Evolutionary conservation across 495 filamentous ascomycete species (phyloP).

Genomic region (Penicillium egyptiacum): DNA sequence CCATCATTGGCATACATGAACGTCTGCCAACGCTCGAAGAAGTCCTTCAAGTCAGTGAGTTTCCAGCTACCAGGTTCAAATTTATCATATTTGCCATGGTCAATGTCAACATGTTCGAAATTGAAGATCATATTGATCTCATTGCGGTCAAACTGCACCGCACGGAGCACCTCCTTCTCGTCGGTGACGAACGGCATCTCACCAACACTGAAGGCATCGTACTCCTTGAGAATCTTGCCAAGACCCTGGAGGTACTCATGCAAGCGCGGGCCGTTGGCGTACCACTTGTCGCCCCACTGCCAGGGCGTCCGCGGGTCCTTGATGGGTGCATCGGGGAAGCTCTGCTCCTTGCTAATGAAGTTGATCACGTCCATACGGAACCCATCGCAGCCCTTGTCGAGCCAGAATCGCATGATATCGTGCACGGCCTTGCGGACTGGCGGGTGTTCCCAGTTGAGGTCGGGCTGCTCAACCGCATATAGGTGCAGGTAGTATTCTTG

Average conservation of each 20-base stretch:
- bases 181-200: constrained; percentile 65
- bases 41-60: constrained; percentile 56
- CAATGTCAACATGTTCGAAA: constrained; percentile 64
- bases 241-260: constrained; percentile 66
- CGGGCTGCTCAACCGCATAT: constrained; percentile 64
- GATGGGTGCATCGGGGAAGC: constrained; percentile 61
- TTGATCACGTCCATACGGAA: constrained; percentile 72
- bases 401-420: constrained; percentile 70
- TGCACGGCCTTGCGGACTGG: constrained; percentile 63
- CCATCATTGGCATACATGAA: constrained; percentile 68
- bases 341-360: constrained; percentile 62
- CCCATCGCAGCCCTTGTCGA: constrained; percentile 64
- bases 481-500: constrained; percentile 72
- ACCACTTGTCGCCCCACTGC: constrained; percentile 57
- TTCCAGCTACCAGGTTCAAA: constrained; percentile 53
- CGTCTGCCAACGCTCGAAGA: constrained; percentile 63
- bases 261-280: constrained; percentile 63
- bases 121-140: constrained; percentile 78
- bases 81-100: constrained; percentile 52
- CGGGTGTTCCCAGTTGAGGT: constrained; percentile 73
- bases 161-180: constrained; percentile 58
- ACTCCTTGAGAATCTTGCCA: constrained; percentile 63
- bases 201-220: constrained; percentile 69
- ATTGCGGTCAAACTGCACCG: constrained; percentile 55
- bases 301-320: constrained; percentile 47